Conservation (phyloP, 495 filamentous ascomycete genomes). For the Pyrenula massariospora region DNA sequence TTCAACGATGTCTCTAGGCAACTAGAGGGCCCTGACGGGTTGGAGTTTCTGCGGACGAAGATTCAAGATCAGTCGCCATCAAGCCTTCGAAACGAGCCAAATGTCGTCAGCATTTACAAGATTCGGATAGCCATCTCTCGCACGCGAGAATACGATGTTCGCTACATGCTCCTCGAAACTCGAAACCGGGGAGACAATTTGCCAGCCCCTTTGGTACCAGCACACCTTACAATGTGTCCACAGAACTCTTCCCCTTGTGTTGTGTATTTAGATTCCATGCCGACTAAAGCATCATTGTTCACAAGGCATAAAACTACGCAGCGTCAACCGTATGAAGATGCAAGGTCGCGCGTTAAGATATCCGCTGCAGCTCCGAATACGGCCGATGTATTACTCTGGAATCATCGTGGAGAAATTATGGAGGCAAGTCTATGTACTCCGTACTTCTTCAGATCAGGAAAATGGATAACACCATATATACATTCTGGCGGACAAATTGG, state of each 20-base stretch:
- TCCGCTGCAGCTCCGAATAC: constrained; percentile 26
- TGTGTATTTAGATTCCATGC: constrained; percentile 43
- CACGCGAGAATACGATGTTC: not conserved
- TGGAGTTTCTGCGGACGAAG: not conserved
- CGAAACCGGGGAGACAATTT: not conserved
- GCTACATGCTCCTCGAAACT: not conserved
- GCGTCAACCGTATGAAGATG: constrained; percentile 52
- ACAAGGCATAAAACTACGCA: constrained; percentile 69
- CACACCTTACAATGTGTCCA: not conserved
- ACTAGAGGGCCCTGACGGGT: not conserved
- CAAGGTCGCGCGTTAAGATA: constrained; percentile 46
- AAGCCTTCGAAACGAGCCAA: not conserved
- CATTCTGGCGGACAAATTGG: constrained; percentile 64
- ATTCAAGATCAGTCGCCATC: not conserved
- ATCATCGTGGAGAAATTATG: constrained; percentile 58
- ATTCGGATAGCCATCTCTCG: not conserved
- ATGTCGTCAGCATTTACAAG: not conserved
- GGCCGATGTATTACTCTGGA: constrained; percentile 66
- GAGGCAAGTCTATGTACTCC: constrained; percentile 75
- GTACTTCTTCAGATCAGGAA: constrained; percentile 58
- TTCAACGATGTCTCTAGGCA: not conserved
- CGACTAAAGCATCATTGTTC: constrained; percentile 44
- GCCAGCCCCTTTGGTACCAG: not conserved
- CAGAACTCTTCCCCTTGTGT: constrained; percentile 15
- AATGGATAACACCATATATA: constrained; percentile 52